Conservation (phyloP, 23 red algal species). For the Gracilaria gracilis region DNA sequence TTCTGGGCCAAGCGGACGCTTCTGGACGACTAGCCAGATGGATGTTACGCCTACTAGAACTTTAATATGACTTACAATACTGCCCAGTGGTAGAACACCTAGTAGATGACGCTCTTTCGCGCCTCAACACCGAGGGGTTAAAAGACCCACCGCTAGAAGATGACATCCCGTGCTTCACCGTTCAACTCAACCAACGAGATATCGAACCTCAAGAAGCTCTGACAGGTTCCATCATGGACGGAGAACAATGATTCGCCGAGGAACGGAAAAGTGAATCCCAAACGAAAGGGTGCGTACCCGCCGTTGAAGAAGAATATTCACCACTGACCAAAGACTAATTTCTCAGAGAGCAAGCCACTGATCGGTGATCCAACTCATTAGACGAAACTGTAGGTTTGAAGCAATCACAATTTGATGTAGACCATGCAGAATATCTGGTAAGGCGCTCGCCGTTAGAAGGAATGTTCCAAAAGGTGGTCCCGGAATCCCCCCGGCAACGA, state of each 20-base stretch:
- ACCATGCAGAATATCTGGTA: background rate
- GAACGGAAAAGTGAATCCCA: no score
- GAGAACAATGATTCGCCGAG: no score
- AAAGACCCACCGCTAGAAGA: background rate
- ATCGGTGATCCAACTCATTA: background rate
- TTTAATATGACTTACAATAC: constrained; percentile 12
- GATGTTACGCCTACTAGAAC: background rate
- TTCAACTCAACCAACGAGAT: no score
- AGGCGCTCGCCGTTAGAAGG: background rate
- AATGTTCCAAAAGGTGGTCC: constrained; percentile 26
- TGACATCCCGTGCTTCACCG: background rate
- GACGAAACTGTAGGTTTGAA: no score
- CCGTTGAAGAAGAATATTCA: constrained; percentile 1
- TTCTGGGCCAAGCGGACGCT: background rate
- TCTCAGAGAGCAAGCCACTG: constrained; percentile 5
- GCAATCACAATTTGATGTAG: background rate
- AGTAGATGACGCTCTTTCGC: background rate
- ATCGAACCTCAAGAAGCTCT: background rate
- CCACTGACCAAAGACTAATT: background rate
- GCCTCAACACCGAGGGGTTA: background rate
- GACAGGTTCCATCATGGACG: no score
- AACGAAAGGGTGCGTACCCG: no score
- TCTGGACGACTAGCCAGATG: background rate
- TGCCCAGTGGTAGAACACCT: background rate
- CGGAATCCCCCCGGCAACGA: background rate